phyloP scores from a whole-genome alignment of 352 stramenopile species.

The Globisporangium mamillatum region DNA sequence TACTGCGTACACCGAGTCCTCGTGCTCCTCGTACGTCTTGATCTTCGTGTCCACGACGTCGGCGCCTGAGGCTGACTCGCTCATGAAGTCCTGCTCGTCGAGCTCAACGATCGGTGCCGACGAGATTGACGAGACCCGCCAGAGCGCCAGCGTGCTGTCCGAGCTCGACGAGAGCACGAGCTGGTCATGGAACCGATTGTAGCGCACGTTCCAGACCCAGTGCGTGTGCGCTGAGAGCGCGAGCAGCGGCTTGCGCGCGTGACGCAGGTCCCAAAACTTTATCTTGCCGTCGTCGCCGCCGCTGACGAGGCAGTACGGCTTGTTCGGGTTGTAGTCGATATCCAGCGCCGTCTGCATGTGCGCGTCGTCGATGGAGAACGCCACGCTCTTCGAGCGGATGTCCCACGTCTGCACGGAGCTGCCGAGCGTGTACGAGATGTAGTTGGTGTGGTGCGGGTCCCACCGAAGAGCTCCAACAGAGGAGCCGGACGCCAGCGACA shows the following conservation, averaged over 20 bases:
- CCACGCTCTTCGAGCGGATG: constrained; percentile 38
- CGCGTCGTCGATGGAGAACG: constrained; percentile 54
- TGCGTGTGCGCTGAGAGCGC: constrained; percentile 90
- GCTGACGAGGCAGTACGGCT: constrained; percentile 90
- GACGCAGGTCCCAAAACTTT: constrained; percentile 98
- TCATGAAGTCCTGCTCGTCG: constrained; percentile 77
- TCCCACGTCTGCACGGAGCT: constrained; percentile 76
- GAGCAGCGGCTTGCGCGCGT: constrained; percentile 73
- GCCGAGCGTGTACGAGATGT: constrained; percentile 65
- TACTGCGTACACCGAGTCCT: constrained; percentile 92
- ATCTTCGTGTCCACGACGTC: constrained; percentile 73
- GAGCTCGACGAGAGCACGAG: constrained; percentile 92
- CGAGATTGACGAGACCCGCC: constrained; percentile 95
- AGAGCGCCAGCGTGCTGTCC: constrained; percentile 93
- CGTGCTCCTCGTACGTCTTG: constrained; percentile 92
- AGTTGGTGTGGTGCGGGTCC: constrained; percentile 80
- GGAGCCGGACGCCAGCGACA: constrained; percentile 34
- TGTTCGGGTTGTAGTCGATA: constrained; percentile 98
- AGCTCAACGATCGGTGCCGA: constrained; percentile 95
- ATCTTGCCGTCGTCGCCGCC: constrained; percentile 93
- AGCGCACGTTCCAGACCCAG: constrained; percentile 90
- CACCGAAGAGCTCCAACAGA: constrained; percentile 49
- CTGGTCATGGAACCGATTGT: constrained; percentile 99
- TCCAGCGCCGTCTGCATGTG: constrained; percentile 64
- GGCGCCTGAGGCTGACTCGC: constrained; percentile 46